phyloP scores from a whole-genome alignment of 2,329 filamentous ascomycete species.

The Claviceps spartinae region DNA sequence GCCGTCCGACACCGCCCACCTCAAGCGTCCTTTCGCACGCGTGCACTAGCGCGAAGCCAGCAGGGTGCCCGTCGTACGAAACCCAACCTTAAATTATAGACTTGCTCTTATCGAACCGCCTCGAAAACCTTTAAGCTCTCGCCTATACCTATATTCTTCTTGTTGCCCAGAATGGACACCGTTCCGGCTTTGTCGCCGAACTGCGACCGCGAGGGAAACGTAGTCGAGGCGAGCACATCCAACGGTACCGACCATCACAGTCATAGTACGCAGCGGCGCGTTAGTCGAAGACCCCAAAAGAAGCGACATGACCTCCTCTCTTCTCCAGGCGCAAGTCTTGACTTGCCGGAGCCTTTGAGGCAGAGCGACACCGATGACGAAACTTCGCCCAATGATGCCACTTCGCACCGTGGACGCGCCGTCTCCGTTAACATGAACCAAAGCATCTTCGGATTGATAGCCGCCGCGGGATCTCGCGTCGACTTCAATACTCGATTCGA shows the following conservation, averaged over 20 bases:
- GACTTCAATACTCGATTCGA: conserved; percentile 76
- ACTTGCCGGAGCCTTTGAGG: conserved; percentile 40
- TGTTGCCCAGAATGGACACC: neutral
- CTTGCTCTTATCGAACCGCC: neutral
- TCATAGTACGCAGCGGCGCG: conserved; percentile 24
- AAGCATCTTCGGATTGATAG: conserved; percentile 85
- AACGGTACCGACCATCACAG: conserved; percentile 20
- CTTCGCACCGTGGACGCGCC: conserved; percentile 29
- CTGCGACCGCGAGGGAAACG: neutral
- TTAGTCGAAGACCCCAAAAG: conserved; percentile 31
- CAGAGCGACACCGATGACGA: conserved; percentile 36
- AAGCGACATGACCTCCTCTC: conserved; percentile 25
- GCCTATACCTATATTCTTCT: neutral
- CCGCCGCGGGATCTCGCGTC: conserved; percentile 68
- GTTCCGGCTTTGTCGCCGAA: neutral
- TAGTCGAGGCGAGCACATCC: conserved; percentile 5
- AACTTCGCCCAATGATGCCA: conserved; percentile 26
- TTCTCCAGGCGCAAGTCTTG: conserved; percentile 19
- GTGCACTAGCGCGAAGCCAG: neutral
- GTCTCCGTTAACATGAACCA: conserved; percentile 73
- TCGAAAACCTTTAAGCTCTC: neutral
- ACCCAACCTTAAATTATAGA: neutral
- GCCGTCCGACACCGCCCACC: neutral
- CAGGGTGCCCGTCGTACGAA: neutral
- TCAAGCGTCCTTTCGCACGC: neutral